Conservation (phyloP, 1,284 basidiomycete species). For the Rhodofomes roseus region DNA sequence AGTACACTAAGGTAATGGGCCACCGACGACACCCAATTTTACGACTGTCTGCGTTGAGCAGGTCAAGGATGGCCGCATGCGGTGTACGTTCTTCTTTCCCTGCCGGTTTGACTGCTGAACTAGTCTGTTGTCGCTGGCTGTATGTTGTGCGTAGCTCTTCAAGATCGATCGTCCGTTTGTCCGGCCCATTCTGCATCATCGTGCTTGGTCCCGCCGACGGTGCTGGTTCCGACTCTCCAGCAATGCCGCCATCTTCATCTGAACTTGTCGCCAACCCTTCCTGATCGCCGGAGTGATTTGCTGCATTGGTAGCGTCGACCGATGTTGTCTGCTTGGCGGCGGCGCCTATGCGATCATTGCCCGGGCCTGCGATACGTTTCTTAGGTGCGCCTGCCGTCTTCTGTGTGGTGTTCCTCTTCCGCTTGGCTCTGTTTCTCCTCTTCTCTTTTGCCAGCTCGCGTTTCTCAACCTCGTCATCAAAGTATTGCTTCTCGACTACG, state of each 20-base stretch:
- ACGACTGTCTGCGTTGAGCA: background rate
- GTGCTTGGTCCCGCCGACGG: too few relatives aligned
- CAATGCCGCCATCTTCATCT: too few relatives aligned
- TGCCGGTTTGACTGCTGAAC: background rate
- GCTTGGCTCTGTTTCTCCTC: background rate
- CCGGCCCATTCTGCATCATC: too few relatives aligned
- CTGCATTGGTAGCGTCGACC: too few relatives aligned
- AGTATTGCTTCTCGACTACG: constrained; percentile 12
- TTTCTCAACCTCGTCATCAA: constrained; percentile 7
- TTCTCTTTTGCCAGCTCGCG: too few relatives aligned
- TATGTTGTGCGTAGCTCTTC: background rate
- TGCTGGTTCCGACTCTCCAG: too few relatives aligned
- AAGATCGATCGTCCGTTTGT: too few relatives aligned
- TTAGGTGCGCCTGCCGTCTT: background rate
- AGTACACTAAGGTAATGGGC: background rate
- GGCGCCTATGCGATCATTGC: too few relatives aligned
- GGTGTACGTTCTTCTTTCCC: background rate
- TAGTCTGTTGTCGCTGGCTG: background rate
- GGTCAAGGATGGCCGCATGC: background rate
- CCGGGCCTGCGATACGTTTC: too few relatives aligned
- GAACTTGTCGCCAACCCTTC: too few relatives aligned
- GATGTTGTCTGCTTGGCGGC: too few relatives aligned
- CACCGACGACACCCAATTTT: background rate
- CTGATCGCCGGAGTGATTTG: too few relatives aligned
- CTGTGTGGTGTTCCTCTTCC: background rate